Percentiles rank a stretch among this genome's conserved stretches.
Conservation (phyloP, 1,284 basidiomycete species). For the Ustilago bromivora region DNA sequence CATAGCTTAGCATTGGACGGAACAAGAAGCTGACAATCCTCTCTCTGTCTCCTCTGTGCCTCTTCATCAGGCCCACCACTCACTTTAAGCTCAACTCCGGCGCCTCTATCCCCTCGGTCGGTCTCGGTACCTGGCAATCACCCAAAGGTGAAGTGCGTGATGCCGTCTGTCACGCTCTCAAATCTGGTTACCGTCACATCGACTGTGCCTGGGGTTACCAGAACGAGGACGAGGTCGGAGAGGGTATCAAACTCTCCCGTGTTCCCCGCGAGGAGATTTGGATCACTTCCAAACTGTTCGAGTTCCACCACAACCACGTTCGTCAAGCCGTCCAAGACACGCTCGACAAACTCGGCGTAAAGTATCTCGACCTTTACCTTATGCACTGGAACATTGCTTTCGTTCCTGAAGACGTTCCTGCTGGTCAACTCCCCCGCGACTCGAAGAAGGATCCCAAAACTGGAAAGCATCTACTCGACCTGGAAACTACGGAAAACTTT, state of each 20-base stretch:
- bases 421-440: conserved; percentile 53
- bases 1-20: no score
- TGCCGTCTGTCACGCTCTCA: conserved; percentile 70
- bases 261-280: conserved; percentile 83
- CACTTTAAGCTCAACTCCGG: conserved; percentile 59
- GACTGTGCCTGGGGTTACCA: conserved; percentile 63
- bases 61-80: conserved; percentile 35
- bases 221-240: conserved; percentile 88
- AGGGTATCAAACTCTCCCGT: conserved; percentile 80
- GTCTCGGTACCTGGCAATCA: conserved; percentile 57
- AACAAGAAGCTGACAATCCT: conserved; percentile 11
- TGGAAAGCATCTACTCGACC: conserved; percentile 77
- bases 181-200: conserved; percentile 63
- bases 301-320: conserved; percentile 73
- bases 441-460: conserved; percentile 63
- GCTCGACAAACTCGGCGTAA: conserved; percentile 78
- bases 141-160: conserved; percentile 72
- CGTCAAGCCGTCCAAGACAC: conserved; percentile 78
- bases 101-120: conserved; percentile 56
- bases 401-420: conserved; percentile 54
- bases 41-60: background rate
- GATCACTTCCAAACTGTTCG: conserved; percentile 85
- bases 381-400: conserved; percentile 77
- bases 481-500: conserved; percentile 71
- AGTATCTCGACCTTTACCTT: conserved; percentile 84